A percentile compares a stretch with the other conserved stretches of the same genome.
Conservation (phyloP, 805 yeast genomes). For the Ascoidea rubescens region DNA sequence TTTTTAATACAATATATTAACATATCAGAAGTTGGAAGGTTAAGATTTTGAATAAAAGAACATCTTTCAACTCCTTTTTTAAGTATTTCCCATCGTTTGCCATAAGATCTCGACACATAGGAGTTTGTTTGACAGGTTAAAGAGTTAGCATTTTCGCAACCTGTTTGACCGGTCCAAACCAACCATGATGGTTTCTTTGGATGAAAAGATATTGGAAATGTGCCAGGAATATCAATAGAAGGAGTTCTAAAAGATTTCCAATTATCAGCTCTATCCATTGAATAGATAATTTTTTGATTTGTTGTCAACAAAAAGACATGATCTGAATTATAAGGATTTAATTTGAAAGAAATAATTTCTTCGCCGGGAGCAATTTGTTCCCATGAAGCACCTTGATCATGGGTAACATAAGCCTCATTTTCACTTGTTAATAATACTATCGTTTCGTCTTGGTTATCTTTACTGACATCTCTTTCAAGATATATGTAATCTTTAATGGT, state of each 20-base stretch:
- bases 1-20: too few relatives aligned
- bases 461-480: background rate
- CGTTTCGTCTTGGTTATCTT: background rate
- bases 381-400: conserved; percentile 2
- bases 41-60: too few relatives aligned
- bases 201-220: too few relatives aligned
- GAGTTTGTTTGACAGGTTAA: too few relatives aligned
- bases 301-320: conserved; percentile 18
- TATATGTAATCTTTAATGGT: background rate
- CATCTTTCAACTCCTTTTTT: too few relatives aligned
- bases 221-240: background rate
- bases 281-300: background rate
- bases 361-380: background rate
- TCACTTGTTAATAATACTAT: background rate
- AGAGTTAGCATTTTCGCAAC: too few relatives aligned
- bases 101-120: too few relatives aligned
- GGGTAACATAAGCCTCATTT: conserved; percentile 1
- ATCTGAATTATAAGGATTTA: conserved; percentile 44
- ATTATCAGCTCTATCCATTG: background rate
- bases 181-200: too few relatives aligned
- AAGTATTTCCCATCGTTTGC: too few relatives aligned
- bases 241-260: background rate
- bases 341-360: background rate
- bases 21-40: too few relatives aligned
- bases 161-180: too few relatives aligned